Evolutionary conservation across 208 protist species (phyloP).

Genomic region (Wallacemonas collosoma): DNA sequence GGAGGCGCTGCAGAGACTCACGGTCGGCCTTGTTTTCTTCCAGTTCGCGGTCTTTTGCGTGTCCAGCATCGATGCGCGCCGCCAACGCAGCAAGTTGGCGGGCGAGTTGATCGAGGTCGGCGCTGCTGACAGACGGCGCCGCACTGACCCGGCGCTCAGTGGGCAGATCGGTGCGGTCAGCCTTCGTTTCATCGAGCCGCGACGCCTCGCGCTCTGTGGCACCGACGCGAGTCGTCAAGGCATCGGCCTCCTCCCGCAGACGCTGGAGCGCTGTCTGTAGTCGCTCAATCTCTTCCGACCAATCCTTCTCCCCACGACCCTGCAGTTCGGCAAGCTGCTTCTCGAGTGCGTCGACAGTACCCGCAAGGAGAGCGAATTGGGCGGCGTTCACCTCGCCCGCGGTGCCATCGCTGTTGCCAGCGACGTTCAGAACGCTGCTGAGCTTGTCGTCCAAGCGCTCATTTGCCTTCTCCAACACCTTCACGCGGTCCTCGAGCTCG

Average conservation of each 20-base stretch:
- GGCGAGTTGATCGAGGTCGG: constrained; percentile 37
- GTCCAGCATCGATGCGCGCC: constrained; percentile 20
- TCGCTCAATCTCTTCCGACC: constrained; percentile 44
- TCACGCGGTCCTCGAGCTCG: constrained; percentile 29
- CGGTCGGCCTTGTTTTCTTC: constrained; percentile 76
- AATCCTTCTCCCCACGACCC: constrained; percentile 42
- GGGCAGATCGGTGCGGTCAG: constrained; percentile 35
- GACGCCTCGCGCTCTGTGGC: constrained; percentile 26
- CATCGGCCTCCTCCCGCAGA: constrained; percentile 37
- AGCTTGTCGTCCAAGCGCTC: constrained; percentile 47
- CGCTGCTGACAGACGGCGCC: constrained; percentile 14
- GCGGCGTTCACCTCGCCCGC: constrained; percentile 41
- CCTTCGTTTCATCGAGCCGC: constrained; percentile 62
- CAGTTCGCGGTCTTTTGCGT: constrained; percentile 22
- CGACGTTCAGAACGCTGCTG: constrained; percentile 11
- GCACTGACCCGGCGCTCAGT: constrained; percentile 7
- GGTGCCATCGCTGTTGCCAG: constrained; percentile 12
- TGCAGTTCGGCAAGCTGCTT: constrained; percentile 66
- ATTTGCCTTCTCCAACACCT: constrained; percentile 40
- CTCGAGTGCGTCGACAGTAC: constrained; percentile 57
- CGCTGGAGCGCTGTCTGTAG: constrained; percentile 36
- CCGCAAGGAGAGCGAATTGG: constrained; percentile 54
- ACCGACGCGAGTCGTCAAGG: constrained; percentile 28
- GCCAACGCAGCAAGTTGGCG: constrained; percentile 35
- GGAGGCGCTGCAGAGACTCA: constrained; percentile 62